Evolutionary conservation across 768 basidiomycete genomes (phyloP), one percentile per base, ranked within the genome.

Genomic region (Hirschioporus abietinus): DNA sequence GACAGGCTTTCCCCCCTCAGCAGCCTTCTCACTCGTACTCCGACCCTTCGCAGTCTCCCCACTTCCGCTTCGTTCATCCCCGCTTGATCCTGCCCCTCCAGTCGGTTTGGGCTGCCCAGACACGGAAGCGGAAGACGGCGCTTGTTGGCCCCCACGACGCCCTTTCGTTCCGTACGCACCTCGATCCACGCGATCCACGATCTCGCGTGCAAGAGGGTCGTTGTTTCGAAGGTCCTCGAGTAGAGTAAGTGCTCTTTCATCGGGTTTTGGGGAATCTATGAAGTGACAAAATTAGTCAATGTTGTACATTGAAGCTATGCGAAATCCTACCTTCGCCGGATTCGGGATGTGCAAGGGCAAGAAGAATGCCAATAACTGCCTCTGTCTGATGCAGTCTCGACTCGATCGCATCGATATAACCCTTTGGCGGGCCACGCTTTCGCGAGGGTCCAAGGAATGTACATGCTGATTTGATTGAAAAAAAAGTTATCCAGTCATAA

Each of bases 351-450:
- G 71, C 71, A 35, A 84, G 82, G 36, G 88, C 82, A 52, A 95
- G 80, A 64, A 96, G 79, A 66, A 94, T 90, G 64, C 93, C 95
- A 30, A 96, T 81, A 58, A 96, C 81, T 0, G 94, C 94, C 75
- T 96, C 94, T 20, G 93, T 92, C 73, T 96, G 92, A 71, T 96
- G 95, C 6, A 96, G 79, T 17, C 93, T 86, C 17, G 91, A 91
- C 77, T 96, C 94, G 71, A 96, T 94, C 30, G 93, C 93, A 72
- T 96, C 93, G 73, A 96, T 95, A 80, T 96, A 96, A 0, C 94
- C 94, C 73, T 93, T 93, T n/a, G 92, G 91, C 2, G 91, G 91
- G 1, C 93, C 93, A 70, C 93, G 89, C 74, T 91, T 91, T 70
- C 89, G 85, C 15, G 90, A 91, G 8, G 90, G 90, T 1, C 89